A percentile compares a stretch with the other conserved stretches of the same genome.
These are phyloP conservation scores for Hypoxylon rickii DNA, from an alignment of 495 filamentous ascomycete species.

Conservation along the genomic window DNA sequence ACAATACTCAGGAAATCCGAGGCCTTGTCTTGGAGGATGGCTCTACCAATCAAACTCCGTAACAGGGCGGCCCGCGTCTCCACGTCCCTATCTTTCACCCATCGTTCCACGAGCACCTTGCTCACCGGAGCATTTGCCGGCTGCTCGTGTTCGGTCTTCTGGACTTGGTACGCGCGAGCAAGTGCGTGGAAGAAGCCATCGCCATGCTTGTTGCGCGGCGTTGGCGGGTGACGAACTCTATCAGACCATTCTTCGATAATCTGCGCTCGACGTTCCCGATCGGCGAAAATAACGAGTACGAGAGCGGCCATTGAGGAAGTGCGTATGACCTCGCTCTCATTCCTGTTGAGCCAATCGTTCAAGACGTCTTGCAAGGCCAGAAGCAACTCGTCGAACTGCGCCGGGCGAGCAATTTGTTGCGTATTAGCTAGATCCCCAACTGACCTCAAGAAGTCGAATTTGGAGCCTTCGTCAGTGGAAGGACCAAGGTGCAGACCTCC, in stretches of 20 bases:
- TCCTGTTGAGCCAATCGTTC: slow-evolving; percentile 45
- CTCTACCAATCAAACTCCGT: slow-evolving; percentile 58
- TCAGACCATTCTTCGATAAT: slow-evolving; percentile 46
- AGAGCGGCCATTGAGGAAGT: slow-evolving; percentile 50
- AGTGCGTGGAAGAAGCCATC: slow-evolving; percentile 53
- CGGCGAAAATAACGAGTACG: slow-evolving; percentile 44
- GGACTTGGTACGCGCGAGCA: slow-evolving; percentile 31
- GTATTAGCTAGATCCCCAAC: slow-evolving; percentile 16
- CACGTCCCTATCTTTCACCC: slow-evolving; percentile 51
- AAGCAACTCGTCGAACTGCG: slow-evolving; percentile 32
- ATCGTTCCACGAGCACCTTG: slow-evolving; percentile 41
- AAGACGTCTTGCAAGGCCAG: slow-evolving; percentile 32
- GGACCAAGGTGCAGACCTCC: slow-evolving; percentile 11
- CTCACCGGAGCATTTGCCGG: slow-evolving; percentile 11
- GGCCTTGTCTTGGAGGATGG: slow-evolving; percentile 41
- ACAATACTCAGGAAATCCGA: slow-evolving; percentile 46
- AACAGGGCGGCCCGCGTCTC: slow-evolving; percentile 65
- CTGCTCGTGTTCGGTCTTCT: slow-evolving; percentile 1
- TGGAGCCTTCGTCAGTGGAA: slow-evolving; percentile 15
- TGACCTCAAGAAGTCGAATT: not conserved
- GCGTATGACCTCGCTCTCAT: slow-evolving; percentile 47
- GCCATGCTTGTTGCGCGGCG: slow-evolving; percentile 36
- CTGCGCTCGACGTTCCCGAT: slow-evolving; percentile 29
- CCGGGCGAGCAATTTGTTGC: slow-evolving; percentile 2
- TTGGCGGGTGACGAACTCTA: slow-evolving; percentile 37